Conservation (phyloP, 257 asterid genomes). For the Plantago major region DNA sequence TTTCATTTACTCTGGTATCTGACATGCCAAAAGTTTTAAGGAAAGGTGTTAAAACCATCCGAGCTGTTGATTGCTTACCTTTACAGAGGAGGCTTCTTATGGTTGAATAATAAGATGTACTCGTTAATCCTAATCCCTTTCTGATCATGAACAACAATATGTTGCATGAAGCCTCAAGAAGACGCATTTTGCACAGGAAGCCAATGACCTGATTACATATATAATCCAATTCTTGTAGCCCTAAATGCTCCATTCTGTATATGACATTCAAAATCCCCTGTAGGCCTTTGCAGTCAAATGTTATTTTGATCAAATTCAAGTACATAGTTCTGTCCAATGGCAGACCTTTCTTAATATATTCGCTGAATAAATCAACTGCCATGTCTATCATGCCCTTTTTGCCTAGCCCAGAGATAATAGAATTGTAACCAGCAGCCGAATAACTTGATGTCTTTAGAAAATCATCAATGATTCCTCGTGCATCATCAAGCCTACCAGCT, state of each 20-base stretch:
- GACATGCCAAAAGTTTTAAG: slow-evolving; percentile 51
- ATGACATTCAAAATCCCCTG: slow-evolving; percentile 44
- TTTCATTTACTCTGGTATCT: slow-evolving; percentile 37
- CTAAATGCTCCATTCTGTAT: slow-evolving; percentile 37
- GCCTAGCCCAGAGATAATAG: slow-evolving; percentile 58
- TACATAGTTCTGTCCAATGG: slow-evolving; percentile 37
- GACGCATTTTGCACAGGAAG: slow-evolving; percentile 50
- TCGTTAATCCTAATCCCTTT: slow-evolving; percentile 27
- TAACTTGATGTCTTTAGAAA: slow-evolving; percentile 38
- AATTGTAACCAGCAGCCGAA: slow-evolving; percentile 50
- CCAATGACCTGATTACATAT: slow-evolving; percentile 37
- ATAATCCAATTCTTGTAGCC: slow-evolving; percentile 26
- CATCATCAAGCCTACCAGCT: slow-evolving; percentile 60
- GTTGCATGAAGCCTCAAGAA: slow-evolving; percentile 39
- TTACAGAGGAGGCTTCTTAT: slow-evolving; percentile 45
- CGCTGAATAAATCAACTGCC: slow-evolving; percentile 52
- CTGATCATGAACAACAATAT: slow-evolving; percentile 39
- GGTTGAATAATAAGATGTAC: slow-evolving; percentile 42
- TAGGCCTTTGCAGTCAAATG: slow-evolving; percentile 34
- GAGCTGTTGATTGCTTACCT: slow-evolving; percentile 40
- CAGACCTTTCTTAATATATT: slow-evolving; percentile 37
- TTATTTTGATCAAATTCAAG: slow-evolving; percentile 40
- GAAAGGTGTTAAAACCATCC: slow-evolving; percentile 44
- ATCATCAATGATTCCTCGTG: slow-evolving; percentile 62
- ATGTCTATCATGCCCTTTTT: slow-evolving; percentile 48